A percentile compares a stretch with the other conserved stretches of the same genome.
Evolutionary conservation across 2,329 filamentous ascomycete genomes (phyloP).

Genomic region (Sclerotinia minor): DNA sequence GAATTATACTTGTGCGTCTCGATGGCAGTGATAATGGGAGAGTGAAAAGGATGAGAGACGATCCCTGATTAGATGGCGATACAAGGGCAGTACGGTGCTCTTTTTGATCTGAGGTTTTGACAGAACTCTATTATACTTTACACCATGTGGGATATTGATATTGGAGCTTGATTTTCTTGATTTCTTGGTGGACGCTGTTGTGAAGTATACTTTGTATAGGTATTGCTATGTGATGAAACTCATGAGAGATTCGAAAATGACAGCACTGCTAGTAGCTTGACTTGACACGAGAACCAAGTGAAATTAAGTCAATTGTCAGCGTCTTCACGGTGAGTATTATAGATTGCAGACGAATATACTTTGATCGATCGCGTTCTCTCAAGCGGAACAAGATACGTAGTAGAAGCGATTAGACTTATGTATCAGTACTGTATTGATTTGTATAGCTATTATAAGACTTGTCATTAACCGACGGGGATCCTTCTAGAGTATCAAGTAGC

Average conservation of each 20-base stretch:
- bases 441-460: too few species aligned
- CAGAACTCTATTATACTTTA: slow-evolving; percentile 16
- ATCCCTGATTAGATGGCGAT: not conserved
- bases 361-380: too few species aligned
- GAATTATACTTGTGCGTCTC: slow-evolving; percentile 6
- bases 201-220: too few species aligned
- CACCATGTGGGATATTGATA: slow-evolving; percentile 9
- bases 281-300: not conserved
- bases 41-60: not conserved
- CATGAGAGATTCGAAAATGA: not conserved
- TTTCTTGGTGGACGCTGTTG: not conserved
- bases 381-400: too few species aligned
- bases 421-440: too few species aligned
- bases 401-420: too few species aligned
- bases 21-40: slow-evolving; percentile 10
- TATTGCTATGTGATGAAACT: not conserved
- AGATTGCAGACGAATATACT: too few species aligned
- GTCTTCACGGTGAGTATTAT: too few species aligned
- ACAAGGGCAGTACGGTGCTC: slow-evolving; percentile 1
- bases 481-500: too few species aligned
- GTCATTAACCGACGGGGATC: too few species aligned
- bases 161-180: not conserved
- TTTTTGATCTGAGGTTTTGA: slow-evolving; percentile 1
- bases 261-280: not conserved
- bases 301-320: not conserved